Evolutionary conservation across 73 alveolate genomes (phyloP).

Genomic region (Paramecium caudatum): DNA sequence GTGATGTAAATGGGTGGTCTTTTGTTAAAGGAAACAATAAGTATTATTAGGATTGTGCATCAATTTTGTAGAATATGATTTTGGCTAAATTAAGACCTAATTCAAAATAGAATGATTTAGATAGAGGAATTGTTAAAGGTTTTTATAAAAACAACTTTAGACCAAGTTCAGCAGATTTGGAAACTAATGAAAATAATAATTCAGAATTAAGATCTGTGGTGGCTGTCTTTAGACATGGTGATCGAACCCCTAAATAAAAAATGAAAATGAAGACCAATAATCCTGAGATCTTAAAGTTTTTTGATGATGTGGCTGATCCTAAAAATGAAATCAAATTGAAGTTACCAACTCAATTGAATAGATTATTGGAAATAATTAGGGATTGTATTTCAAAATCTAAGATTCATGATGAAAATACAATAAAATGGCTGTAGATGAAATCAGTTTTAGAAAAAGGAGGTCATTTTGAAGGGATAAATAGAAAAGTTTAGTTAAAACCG

Average conservation of each 20-base stretch:
- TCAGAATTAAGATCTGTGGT: constrained; percentile 96
- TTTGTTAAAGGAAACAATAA: constrained; percentile 77
- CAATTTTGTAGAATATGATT: constrained; percentile 50
- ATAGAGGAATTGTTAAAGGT: background rate
- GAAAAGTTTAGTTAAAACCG: constrained; percentile 65
- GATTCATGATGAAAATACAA: constrained; percentile 83
- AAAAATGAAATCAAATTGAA: constrained; percentile 84
- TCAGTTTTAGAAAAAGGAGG: constrained; percentile 84
- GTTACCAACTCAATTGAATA: constrained; percentile 79
- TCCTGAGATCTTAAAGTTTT: constrained; percentile 81
- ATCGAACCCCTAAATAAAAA: constrained; percentile 95
- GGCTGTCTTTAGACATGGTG: constrained; percentile 97
- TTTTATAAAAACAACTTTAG: constrained; percentile 52
- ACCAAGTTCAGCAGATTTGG: background rate
- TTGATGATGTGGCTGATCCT: constrained; percentile 79
- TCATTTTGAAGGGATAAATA: constrained; percentile 71
- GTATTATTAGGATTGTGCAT: constrained; percentile 80
- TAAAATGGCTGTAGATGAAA: constrained; percentile 87
- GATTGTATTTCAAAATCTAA: constrained; percentile 78
- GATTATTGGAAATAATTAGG: constrained; percentile 81
- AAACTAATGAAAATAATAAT: constrained; percentile 76
- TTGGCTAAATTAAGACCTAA: constrained; percentile 56
- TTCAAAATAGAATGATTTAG: background rate
- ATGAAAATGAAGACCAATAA: constrained; percentile 93
- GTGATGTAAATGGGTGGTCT: constrained; percentile 97